These are phyloP conservation scores for Suillus subaureus DNA, from an alignment of 768 basidiomycete genomes.

Conservation along the genomic window DNA sequence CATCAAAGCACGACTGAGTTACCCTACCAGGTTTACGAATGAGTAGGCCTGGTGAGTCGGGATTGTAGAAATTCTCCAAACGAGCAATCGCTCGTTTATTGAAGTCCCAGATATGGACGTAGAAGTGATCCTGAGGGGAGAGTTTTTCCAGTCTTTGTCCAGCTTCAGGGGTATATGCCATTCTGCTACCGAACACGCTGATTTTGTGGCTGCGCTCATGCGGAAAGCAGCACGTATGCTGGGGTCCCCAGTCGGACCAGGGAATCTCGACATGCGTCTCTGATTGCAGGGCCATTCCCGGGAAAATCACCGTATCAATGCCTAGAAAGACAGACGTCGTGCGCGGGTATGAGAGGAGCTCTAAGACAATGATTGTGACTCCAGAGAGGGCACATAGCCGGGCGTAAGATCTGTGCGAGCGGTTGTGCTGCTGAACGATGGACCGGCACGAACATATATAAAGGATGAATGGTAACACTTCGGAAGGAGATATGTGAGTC, in stretches of 20 bases:
- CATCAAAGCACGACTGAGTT: background rate
- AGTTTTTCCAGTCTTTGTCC: background rate
- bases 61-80: background rate
- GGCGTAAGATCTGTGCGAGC: background rate
- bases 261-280: background rate
- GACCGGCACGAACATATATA: background rate
- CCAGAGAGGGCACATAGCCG: background rate
- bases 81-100: background rate
- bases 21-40: background rate
- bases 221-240: background rate
- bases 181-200: background rate
- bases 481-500: background rate
- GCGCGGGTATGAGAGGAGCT: background rate
- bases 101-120: background rate
- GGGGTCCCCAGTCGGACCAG: background rate
- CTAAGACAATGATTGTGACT: background rate
- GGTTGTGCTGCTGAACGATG: background rate
- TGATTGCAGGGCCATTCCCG: background rate
- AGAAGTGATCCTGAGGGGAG: background rate
- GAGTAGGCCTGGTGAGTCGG: background rate
- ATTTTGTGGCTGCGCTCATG: background rate
- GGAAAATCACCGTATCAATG: background rate
- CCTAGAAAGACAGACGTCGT: background rate
- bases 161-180: background rate
- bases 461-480: background rate